Base-by-base conservation (phyloP, 2,329 filamentous ascomycete species). In the Cephalotrichum gorgonifer region DNA sequence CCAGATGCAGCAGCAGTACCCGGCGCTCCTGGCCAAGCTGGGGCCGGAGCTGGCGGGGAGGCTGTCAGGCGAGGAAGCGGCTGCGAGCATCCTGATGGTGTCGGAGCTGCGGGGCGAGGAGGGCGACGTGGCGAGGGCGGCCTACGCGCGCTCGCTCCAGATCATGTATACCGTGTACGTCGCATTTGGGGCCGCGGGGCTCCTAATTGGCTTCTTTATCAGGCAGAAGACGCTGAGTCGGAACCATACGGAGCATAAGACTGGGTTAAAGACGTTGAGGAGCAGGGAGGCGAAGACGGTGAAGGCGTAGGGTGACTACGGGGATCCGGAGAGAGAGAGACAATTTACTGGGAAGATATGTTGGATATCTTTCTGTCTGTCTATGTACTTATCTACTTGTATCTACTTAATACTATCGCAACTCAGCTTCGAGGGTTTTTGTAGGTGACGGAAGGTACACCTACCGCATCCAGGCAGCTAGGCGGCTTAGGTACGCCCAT, bases 81-180 rank as follows among this genome's bases (percentile, higher is more conserved):
- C 79, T 14, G 74, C 83, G 20, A 81, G 77, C 57, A 76, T 83
- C 2, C 68, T 73, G 20, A 57, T 78, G 9, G 75, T 86, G 20
- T 66, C 72, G n/a, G 54, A 58, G 1, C 65, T 87, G 7, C 69
- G 71, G 0, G 63, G 67, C 0, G 61, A 62, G 2, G 66, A 78
- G 44, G 72, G 64, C 2, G 54, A 56, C 9, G 57, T 70, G 2
- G 73, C 71, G 2, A 64, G 68, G 28, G 59, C 55, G 0, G 74
- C 75, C 0, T 80, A 74, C 56, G 73, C 71, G 64, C 63, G 63
- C 38, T 69, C 72, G 46, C 55, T 81, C 53, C 65, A 66, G 44
- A 73, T 68, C 50, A 79, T 82, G 77, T 81, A 71, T 56, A 77
- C 78, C 48, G 69, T 79, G 51, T 81, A 76, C 54, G 70, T 73